These are phyloP conservation scores for Aurinia saxatilis DNA, from an alignment of 345 rosid species.

Conservation along the genomic window DNA sequence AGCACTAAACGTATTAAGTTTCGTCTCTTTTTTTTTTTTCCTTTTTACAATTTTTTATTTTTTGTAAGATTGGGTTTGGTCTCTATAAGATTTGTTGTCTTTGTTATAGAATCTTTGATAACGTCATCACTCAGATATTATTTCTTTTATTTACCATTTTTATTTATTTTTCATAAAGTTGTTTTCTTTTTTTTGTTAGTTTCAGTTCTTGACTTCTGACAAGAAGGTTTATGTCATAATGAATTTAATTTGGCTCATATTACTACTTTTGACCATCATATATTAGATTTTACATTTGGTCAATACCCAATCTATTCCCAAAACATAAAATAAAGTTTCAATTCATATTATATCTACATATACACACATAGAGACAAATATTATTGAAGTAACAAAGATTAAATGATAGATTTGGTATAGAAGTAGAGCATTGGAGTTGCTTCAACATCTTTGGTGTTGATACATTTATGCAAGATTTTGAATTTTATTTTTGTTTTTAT, in stretches of 20 bases:
- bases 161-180: background rate
- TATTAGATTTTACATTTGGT: conserved; percentile 22
- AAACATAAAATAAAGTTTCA: background rate
- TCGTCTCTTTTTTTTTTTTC: background rate
- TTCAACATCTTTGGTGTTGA: conserved; percentile 46
- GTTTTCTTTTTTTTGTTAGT: conserved; percentile 12
- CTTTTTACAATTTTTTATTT: background rate
- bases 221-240: conserved; percentile 46
- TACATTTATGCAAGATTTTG: conserved; percentile 32
- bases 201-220: conserved; percentile 56
- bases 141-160: background rate
- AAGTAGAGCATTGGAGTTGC: conserved; percentile 17
- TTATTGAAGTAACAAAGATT: background rate
- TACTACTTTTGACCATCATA: conserved; percentile 22
- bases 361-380: background rate
- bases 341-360: background rate
- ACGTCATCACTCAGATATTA: conserved; percentile 54
- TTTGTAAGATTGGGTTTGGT: conserved; percentile 28
- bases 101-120: conserved; percentile 59
- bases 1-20: background rate
- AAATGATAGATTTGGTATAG: conserved; percentile 14
- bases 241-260: conserved; percentile 8
- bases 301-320: conserved; percentile 14
- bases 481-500: background rate
- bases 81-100: conserved; percentile 30